These are phyloP conservation scores for Cystofilobasidium capitatum DNA, from an alignment of 768 basidiomycete species.

Conservation along the genomic window DNA sequence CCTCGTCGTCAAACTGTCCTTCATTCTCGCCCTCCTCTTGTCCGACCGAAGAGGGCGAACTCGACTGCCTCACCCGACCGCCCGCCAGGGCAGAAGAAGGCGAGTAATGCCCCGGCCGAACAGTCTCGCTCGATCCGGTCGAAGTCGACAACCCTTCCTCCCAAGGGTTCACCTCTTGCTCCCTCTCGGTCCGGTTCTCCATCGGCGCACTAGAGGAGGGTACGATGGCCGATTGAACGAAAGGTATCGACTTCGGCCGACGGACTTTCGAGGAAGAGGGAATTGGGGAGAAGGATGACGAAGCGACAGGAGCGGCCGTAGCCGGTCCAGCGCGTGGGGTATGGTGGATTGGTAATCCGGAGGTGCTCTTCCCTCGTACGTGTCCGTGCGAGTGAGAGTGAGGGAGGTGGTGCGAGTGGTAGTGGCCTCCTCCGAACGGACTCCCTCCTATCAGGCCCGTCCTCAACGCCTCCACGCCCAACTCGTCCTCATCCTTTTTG, in stretches of 20 bases:
- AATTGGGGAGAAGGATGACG: too few relatives aligned
- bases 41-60: background rate
- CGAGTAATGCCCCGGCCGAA: slow-evolving; percentile 1
- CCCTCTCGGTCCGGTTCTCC: too few relatives aligned
- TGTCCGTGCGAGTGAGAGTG: background rate
- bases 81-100: background rate
- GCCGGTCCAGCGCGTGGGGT: too few relatives aligned
- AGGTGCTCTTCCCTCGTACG: background rate
- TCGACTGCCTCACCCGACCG: background rate
- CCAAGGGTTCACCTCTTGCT: background rate
- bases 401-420: slow-evolving; percentile 43
- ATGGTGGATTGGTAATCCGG: background rate
- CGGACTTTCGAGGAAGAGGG: too few relatives aligned
- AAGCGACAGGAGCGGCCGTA: too few relatives aligned
- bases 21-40: too few relatives aligned
- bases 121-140: background rate
- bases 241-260: too few relatives aligned
- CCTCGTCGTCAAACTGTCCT: too few relatives aligned
- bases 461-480: slow-evolving; percentile 57
- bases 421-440: slow-evolving; percentile 68
- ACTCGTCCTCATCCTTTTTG: slow-evolving; percentile 49
- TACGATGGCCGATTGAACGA: too few relatives aligned
- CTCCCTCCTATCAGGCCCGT: slow-evolving; percentile 43
- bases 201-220: too few relatives aligned
- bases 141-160: background rate